Conservation (phyloP, 345 rosid species). For the Populus ilicifolia region DNA sequence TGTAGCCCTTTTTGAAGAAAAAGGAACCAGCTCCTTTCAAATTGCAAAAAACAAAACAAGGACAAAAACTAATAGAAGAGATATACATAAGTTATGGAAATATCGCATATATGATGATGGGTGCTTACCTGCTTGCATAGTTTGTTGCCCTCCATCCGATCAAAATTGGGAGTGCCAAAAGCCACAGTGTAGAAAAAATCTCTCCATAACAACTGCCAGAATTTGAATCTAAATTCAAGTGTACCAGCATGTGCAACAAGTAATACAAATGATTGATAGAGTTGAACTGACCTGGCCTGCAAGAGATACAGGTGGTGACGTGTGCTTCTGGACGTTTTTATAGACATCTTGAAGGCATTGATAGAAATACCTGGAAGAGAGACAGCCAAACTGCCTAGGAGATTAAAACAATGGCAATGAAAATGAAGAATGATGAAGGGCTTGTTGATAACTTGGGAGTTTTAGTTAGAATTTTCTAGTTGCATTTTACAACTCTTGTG, state of each 20-base stretch:
- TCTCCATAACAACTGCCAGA: constrained; percentile 72
- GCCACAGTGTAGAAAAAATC: constrained; percentile 92
- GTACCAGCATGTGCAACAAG: neutral
- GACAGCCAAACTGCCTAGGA: constrained; percentile 85
- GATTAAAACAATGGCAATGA: constrained; percentile 15
- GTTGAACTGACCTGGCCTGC: constrained; percentile 68
- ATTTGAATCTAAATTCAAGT: constrained; percentile 18
- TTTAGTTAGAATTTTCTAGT: constrained; percentile 5
- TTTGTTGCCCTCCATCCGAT: constrained; percentile 69
- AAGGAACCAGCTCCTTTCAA: neutral
- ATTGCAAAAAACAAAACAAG: neutral
- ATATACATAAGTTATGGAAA: neutral
- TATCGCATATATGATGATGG: neutral
- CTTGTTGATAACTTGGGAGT: neutral
- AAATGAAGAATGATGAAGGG: neutral
- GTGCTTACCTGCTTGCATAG: constrained; percentile 85
- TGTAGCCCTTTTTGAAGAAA: no score
- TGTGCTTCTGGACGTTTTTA: constrained; percentile 57
- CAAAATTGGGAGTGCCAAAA: constrained; percentile 81
- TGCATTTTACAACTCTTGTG: neutral
- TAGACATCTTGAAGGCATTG: constrained; percentile 67
- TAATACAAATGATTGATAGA: neutral
- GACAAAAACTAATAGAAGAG: constrained; percentile 1
- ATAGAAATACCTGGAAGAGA: constrained; percentile 91
- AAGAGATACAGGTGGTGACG: constrained; percentile 93